Base-by-base conservation (phyloP, 208 protist genomes). In the Vickermania ingenoplastis region DNA sequence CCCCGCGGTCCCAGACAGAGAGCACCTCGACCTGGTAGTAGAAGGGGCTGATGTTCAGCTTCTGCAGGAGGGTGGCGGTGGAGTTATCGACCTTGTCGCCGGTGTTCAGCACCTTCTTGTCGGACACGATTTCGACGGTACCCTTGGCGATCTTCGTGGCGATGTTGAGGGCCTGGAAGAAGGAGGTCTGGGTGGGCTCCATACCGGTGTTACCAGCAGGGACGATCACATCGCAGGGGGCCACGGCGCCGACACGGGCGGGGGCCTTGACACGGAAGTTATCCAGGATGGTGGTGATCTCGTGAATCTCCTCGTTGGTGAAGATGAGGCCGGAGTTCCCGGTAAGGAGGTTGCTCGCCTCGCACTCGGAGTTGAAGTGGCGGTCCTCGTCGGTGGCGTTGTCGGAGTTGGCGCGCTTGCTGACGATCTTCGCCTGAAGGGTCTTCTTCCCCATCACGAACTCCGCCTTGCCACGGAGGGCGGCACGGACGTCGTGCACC, bases 121-220 rank as follows among this genome's bases (percentile, higher is more conserved):
- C 93, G 53, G 63, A 83, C 67, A 98, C 82, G 81, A 99, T 99
- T 79, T 99, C 98, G 57, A 99, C 98, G 53, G 85, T 86, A 86
- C 98, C 98, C 80, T 97, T 97, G 68, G 89, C 79, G 80, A 99
- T 99, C 93, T 99, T 99, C 59, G 98, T 99, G 28, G 89, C 74
- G 74, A 99, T 99, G 83, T 97, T 97, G 27, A 99, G 85, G 14
- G 98, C 97, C 86, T 99, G 97, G 86, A 99, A 97, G 95, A 99
- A 99, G 58, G 90, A 89, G 31, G 97, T 99, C 83, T 98, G 89
- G 41, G 92, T 96, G 56, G 99, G 98, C 71, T 98, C 97, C 63
- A 99, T 83, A 77, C 96, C 96, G 14, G 99, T 99, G 73, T 88
- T 90, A 48, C 91, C 95, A 11, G 95, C 86, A 30, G 92, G 94